Evolutionary conservation across 306 rosid genomes (phyloP).

Genomic region (Trifolium subterraneum): DNA sequence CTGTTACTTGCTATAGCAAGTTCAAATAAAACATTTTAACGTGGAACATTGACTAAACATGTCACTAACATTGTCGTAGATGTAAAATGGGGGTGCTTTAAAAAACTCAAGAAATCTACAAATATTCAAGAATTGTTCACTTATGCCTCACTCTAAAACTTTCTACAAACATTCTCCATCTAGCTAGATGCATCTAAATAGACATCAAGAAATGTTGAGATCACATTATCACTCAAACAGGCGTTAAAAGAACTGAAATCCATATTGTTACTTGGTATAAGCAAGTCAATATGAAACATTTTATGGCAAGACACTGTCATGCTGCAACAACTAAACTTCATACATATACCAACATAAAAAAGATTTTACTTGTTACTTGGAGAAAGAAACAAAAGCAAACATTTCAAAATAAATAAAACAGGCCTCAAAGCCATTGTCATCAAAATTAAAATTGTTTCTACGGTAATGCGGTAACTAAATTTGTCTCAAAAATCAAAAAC

Average conservation of each 20-base stretch:
- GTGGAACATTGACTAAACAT: too few relatives aligned
- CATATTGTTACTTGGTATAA: too few relatives aligned
- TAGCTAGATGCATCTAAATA: not conserved
- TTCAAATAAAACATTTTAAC: too few relatives aligned
- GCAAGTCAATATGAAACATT: not conserved
- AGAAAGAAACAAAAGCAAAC: not conserved
- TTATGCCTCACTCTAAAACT: too few relatives aligned
- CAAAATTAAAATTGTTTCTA: constrained; percentile 40
- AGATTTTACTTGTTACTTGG: constrained; percentile 1
- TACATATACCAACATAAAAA: not conserved
- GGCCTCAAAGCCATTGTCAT: constrained; percentile 60
- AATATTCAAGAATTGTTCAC: too few relatives aligned
- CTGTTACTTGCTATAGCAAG: too few relatives aligned
- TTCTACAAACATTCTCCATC: too few relatives aligned
- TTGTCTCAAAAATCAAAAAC: constrained; percentile 50
- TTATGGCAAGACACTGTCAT: not conserved
- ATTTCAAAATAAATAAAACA: constrained; percentile 23
- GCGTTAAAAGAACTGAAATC: not conserved
- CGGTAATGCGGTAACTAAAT: constrained; percentile 45
- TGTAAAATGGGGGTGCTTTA: too few relatives aligned
- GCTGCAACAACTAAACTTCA: not conserved
- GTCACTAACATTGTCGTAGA: too few relatives aligned
- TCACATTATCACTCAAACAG: too few relatives aligned
- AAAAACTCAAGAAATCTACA: too few relatives aligned
- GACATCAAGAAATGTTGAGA: not conserved